Evolutionary conservation across 768 basidiomycete genomes (phyloP), one percentile per base, ranked within the genome.

Genomic region (Rhodosporidiobolus sp.): DNA sequence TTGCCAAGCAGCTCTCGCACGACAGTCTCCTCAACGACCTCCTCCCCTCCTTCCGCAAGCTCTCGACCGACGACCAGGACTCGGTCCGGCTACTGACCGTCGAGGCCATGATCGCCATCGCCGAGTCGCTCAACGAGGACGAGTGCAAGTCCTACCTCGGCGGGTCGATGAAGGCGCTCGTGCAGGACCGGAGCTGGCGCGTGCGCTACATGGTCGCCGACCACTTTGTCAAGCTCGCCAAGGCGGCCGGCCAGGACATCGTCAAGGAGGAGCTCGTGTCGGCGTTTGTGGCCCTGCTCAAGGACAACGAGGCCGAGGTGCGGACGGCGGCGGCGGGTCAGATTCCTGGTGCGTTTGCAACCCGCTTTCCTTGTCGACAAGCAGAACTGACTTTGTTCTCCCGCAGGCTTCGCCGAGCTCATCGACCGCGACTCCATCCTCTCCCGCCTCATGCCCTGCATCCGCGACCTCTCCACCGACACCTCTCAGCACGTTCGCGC

Each of bases 291-390:
- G 89, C 91, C 69, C 85, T 99, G 67, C 84, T 99, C 79, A 98
- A 97, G 82, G 96, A 99, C 79, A 95, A 95, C 78, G 96, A 99
- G 82, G 96, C 96, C 28, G 96, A 99, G 82, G 96, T 97, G 53
- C 88, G 94, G 74, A 97, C 94, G 61, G 95, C 96, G 54, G 94
- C 90, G 63, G 88, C 95, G 50, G 92, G 91, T 50, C 96, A 98
- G 81, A 92, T 99, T 75, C 96, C 96, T 81, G 95, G 95, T 94
- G 80, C 74, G 82, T 80, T n/a, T 24, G 3, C 26, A n/a, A 14
- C 20, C 63, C 28, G 30, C 3, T n/a, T 16, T 26, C 43, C 34
- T 46, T 11, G 17, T n/a, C 26, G 20, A 34, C 3, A 46, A 26
- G 38, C 46, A 11, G n/a, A 54, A 53, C 65, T 54, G 50, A 35